Conservation (phyloP, 2,329 filamentous ascomycete genomes). For the Botrytis squamosa region DNA sequence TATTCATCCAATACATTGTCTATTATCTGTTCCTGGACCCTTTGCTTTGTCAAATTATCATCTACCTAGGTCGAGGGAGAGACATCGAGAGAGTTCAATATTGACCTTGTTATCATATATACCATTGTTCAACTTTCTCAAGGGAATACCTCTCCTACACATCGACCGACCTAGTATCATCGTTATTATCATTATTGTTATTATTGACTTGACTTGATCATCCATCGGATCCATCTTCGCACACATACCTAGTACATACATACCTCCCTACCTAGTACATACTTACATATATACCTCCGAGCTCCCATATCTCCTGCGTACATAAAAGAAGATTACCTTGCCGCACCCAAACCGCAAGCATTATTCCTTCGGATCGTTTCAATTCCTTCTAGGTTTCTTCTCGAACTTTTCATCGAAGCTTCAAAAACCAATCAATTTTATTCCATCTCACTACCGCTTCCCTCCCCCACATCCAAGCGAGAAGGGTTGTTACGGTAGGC, state of each 20-base stretch:
- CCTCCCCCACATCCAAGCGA: slow-evolving; percentile 17
- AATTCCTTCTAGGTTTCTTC: slow-evolving; percentile 22
- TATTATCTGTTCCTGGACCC: not conserved
- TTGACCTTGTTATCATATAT: not conserved
- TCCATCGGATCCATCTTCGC: not conserved
- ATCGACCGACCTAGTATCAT: not conserved
- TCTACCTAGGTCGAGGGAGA: not conserved
- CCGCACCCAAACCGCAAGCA: slow-evolving; percentile 5
- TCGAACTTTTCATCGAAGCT: slow-evolving; percentile 19
- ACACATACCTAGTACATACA: not conserved
- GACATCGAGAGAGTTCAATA: not conserved
- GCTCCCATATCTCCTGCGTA: not conserved
- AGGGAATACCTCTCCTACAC: not conserved
- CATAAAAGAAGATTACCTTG: not conserved
- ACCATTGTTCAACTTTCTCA: not conserved
- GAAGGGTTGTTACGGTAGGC: slow-evolving; percentile 15
- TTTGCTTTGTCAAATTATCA: not conserved
- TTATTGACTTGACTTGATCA: not conserved
- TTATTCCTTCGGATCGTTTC: slow-evolving; percentile 8
- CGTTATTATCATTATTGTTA: not conserved
- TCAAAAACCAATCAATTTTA: slow-evolving; percentile 15
- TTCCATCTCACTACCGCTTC: slow-evolving; percentile 16
- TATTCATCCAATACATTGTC: not conserved
- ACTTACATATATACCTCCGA: too few relatives aligned
- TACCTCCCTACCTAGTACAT: too few relatives aligned